These are phyloP conservation scores for Dipodascus albidus DNA, from an alignment of 805 yeast genomes.

Conservation along the genomic window DNA sequence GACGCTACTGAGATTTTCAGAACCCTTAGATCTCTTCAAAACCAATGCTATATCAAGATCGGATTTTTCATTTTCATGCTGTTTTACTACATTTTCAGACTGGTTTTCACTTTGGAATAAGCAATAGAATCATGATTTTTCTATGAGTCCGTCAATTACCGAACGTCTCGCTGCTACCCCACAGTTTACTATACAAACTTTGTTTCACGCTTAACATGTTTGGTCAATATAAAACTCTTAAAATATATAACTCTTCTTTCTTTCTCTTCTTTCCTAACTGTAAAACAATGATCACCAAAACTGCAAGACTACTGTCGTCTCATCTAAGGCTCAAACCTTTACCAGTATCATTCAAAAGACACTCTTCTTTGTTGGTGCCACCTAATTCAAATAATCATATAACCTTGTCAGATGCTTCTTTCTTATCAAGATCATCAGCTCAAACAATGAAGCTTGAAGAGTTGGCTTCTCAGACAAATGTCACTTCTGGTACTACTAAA, in stretches of 20 bases:
- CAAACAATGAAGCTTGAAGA: neutral
- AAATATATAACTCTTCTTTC: neutral
- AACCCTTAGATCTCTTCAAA: slow-evolving; percentile 85
- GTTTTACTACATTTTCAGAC: slow-evolving; percentile 71
- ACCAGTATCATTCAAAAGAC: neutral
- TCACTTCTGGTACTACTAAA: slow-evolving; percentile 15
- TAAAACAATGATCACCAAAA: neutral
- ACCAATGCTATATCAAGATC: slow-evolving; percentile 80
- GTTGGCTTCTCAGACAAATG: slow-evolving; percentile 3
- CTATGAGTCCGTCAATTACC: neutral
- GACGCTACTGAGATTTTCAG: slow-evolving; percentile 98
- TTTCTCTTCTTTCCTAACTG: neutral
- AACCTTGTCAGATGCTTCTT: neutral
- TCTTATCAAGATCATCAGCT: neutral
- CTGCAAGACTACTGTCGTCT: neutral
- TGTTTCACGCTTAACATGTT: neutral
- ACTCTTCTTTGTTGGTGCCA: neutral
- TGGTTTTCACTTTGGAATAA: neutral
- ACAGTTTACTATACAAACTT: neutral
- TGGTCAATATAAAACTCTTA: neutral
- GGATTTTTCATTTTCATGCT: slow-evolving; percentile 87
- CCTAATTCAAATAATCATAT: neutral
- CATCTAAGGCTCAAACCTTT: neutral
- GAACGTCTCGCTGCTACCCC: neutral
- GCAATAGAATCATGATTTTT: neutral